Base-by-base conservation (phyloP, 2,329 filamentous ascomycete genomes). In the Malbranchea cinnamomea region DNA sequence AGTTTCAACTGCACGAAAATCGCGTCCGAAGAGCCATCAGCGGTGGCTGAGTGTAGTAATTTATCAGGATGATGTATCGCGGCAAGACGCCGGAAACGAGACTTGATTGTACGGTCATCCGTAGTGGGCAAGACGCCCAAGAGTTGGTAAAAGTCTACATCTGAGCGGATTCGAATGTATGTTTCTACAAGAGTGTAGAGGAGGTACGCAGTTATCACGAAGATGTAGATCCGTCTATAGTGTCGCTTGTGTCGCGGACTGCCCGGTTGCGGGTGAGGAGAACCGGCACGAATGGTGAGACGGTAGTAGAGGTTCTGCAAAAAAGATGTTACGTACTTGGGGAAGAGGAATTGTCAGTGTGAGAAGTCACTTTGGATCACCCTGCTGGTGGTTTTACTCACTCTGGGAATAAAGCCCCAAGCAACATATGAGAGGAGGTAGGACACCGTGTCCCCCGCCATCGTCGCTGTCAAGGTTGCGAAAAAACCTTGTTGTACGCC, bases 101-200 rank as follows among this genome's bases (percentile, higher is more conserved):
- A 78, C 56, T 91, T 89, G 49, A 98, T 70, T 8, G 77, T 74
- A 43, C 71, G 71, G 31, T 92, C 83, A 31, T 70, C 67, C 7
- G 79, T 78, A 33, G 67, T 54, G 21, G 76, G 64, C 8, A 75
- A 62, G 1, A 94, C 68, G 20, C 73, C 73, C 0, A 98, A 69
- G 39, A 78, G 68, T 26, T 70, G 63, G 59, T 94, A 95, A 60
- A 79, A 93, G 53, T 82, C 75, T 11, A 78, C 74, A 1, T 65
- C 61, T 25, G 67, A 61, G 38, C 72, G 77, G 16, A 93, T 66
- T 39, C 82, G 74, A 60, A 80, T 74, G 64, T 92, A 81, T 46
- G 83, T 78, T 59, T 95, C 87, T 60, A 85, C 89, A 45, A 95
- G 73, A 26, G 84, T 93, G 64, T 93, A 94, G 40, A 78, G 58